Evolutionary conservation across 345 rosid genomes (phyloP).

Genomic region (Sonneratia alba): DNA sequence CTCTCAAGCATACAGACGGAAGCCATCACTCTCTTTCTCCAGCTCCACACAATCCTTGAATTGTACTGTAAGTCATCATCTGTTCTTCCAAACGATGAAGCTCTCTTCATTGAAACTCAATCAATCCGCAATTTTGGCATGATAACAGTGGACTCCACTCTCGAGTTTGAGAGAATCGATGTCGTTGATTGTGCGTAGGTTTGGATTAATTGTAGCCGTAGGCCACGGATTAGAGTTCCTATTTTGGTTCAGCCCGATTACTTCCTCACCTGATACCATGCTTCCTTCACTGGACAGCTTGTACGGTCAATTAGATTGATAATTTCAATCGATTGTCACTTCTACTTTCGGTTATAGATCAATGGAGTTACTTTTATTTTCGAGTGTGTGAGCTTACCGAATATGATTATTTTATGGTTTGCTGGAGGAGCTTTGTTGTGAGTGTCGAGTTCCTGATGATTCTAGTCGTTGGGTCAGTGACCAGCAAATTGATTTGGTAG

Average conservation of each 20-base stretch:
- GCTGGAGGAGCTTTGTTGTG: not conserved
- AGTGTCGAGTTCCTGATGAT: not conserved
- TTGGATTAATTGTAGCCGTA: not conserved
- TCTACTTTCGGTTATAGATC: not conserved
- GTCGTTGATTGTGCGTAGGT: not conserved
- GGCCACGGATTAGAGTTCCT: not conserved
- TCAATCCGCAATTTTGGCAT: too few species aligned
- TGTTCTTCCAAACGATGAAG: too few species aligned
- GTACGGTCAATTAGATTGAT: not conserved
- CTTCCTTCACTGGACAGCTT: too few species aligned
- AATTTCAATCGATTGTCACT: not conserved
- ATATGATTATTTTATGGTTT: too few species aligned
- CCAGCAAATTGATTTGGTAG: slow-evolving; percentile 8
- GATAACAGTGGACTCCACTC: too few species aligned
- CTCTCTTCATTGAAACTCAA: too few species aligned
- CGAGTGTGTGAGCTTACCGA: too few species aligned
- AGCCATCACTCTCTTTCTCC: not conserved
- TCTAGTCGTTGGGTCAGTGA: not conserved
- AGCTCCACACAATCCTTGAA: not conserved
- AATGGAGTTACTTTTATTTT: not conserved
- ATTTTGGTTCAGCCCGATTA: not conserved
- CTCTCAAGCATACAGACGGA: too few species aligned
- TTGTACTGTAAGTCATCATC: too few species aligned
- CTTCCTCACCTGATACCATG: not conserved
- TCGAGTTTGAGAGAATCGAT: not conserved